Base-by-base conservation (phyloP, 2,329 filamentous ascomycete species). In the Cladophialophora exuberans region DNA sequence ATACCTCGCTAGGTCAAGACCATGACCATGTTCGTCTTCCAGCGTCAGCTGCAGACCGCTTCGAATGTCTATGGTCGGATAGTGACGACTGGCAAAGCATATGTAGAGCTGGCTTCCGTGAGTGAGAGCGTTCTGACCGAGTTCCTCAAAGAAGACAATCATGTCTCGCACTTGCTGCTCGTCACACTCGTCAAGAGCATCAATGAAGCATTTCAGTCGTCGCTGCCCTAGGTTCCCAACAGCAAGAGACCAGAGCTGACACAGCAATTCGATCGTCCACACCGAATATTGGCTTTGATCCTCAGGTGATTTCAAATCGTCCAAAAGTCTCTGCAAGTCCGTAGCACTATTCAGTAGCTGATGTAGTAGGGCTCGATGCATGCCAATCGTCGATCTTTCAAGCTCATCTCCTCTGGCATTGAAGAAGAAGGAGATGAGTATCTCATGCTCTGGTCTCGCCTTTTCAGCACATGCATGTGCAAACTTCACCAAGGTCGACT, bases 331-430 rank as follows among this genome's bases (percentile, higher is more conserved):
- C 47, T 73, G 70, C 0, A 79, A 63, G 0, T 73, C 65, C 0
- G 70, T 65, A 0, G 66, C 53, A 0, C 65, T 59, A 0, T 68
- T 20, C 0, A 83, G 64, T 0, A 83, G 63, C 33, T 83, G 78
- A 1, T 68, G 57, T 0, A 83, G 51, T 0, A 84, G 50, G 0
- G 78, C 79, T 2, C 79, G 71, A 57, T 81, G 82, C 65, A 84
- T 72, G 0, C 82, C 81, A 0, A 66, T 22, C 0, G 71, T 68
- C 0, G 78, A 74, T 48, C 69, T 79, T 41, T 83, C 77, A 6
- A 79, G 62, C 3, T 65, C 26, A 0, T 68, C 65, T 0, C 77
- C 78, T 50, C 75, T 65, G 0, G 76, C 76, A 51, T 79, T 76
- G 68, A 81, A 81, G 67, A 79, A 81, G 62, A 79, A 81, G 0